phyloP scores from a whole-genome alignment of 768 basidiomycete genomes.

The Mrakia gelida region DNA sequence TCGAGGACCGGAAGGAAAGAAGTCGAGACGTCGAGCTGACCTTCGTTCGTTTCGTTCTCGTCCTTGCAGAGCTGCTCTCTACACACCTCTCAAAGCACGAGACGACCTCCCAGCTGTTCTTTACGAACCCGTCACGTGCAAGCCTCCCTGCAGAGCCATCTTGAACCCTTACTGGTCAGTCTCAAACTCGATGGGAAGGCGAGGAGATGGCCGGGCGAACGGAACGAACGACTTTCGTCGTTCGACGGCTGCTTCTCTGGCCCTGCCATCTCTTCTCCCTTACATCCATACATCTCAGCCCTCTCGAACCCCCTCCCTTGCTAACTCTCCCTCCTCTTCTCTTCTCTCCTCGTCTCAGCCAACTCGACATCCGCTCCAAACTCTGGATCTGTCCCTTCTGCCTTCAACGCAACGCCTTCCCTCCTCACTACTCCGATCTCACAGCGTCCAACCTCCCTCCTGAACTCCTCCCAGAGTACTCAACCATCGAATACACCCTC shows the following conservation, averaged over 20 bases:
- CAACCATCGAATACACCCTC: constrained; percentile 99
- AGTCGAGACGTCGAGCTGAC: too few relatives aligned
- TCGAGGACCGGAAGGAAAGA: too few relatives aligned
- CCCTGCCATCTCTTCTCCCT: too few relatives aligned
- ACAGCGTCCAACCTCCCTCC: constrained; percentile 94
- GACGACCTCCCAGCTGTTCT: constrained; percentile 93
- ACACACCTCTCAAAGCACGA: constrained; percentile 88
- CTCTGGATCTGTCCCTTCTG: constrained; percentile 99
- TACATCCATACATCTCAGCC: background rate
- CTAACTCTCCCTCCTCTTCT: too few relatives aligned
- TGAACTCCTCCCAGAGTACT: constrained; percentile 94
- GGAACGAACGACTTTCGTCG: too few relatives aligned
- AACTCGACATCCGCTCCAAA: constrained; percentile 97
- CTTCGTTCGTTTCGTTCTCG: background rate
- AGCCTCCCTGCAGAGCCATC: constrained; percentile 93
- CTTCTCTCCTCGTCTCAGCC: constrained; percentile 52
- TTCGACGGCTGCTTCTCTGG: too few relatives aligned
- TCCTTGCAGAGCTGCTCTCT: constrained; percentile 63
- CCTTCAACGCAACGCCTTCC: constrained; percentile 91
- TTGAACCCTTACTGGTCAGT: constrained; percentile 93
- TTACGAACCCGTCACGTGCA: constrained; percentile 98
- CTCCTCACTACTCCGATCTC: constrained; percentile 98
- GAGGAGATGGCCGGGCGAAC: too few relatives aligned
- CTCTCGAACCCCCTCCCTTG: background rate
- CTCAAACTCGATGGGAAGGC: too few relatives aligned